Evolutionary conservation across 345 rosid genomes (phyloP).

Genomic region (Euclidium syriacum): DNA sequence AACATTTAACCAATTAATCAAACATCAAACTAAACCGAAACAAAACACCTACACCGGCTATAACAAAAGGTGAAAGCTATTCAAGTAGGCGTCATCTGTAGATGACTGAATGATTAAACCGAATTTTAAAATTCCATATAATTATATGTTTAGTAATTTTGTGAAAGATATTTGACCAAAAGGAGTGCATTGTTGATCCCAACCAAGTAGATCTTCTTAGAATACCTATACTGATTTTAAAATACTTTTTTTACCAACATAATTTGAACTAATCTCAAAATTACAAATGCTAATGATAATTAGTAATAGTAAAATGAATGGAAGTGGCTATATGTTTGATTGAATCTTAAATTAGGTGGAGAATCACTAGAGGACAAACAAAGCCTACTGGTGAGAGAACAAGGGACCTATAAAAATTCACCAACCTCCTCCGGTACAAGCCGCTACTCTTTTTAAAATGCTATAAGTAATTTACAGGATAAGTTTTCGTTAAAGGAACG

Average conservation of each 20-base stretch:
- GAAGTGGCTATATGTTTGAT: background rate
- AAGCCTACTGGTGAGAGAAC: background rate
- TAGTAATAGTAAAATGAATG: background rate
- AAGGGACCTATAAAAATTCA: conserved; percentile 2
- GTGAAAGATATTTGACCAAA: background rate
- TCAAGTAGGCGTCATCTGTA: background rate
- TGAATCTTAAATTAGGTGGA: conserved; percentile 7
- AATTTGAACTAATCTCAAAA: background rate
- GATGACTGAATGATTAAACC: background rate
- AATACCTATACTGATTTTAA: background rate
- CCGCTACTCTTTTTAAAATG: conserved; percentile 3
- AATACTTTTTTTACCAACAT: background rate
- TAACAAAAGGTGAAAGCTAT: background rate
- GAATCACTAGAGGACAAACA: conserved; percentile 15
- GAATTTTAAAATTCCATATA: background rate
- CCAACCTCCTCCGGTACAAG: conserved; percentile 27
- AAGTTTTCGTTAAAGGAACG: conserved; percentile 1
- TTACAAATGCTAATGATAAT: background rate
- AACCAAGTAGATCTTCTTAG: background rate
- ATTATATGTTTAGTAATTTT: background rate
- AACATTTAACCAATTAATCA: background rate
- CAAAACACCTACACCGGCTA: background rate
- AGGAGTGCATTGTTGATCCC: conserved; percentile 1
- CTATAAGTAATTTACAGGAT: conserved; percentile 7
- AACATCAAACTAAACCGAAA: background rate